Conservation (phyloP, 495 filamentous ascomycete species). For the Hypoxylon lenormandii region DNA sequence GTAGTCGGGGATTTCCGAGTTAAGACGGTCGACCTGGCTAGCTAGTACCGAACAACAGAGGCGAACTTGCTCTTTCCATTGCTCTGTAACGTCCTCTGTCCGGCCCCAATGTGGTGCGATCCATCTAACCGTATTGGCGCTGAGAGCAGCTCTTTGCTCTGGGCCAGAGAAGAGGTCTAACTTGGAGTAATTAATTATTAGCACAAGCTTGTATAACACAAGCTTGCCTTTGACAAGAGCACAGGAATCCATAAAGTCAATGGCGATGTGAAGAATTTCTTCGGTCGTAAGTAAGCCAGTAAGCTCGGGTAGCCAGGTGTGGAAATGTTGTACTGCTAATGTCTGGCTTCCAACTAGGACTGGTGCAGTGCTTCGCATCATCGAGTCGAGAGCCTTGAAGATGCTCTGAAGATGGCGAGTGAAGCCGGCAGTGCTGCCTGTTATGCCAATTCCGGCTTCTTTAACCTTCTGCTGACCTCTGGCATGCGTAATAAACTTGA, state of each 20-base stretch:
- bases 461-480: constrained; percentile 87
- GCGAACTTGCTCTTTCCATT: constrained; percentile 93
- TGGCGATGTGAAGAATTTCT: constrained; percentile 90
- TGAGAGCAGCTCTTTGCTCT: constrained; percentile 77
- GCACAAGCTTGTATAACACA: constrained; percentile 89
- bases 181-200: constrained; percentile 89
- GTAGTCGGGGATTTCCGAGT: constrained; percentile 84
- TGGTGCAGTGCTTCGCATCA: constrained; percentile 89
- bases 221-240: constrained; percentile 88
- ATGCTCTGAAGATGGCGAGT: constrained; percentile 84
- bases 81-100: constrained; percentile 75
- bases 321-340: constrained; percentile 94
- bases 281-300: constrained; percentile 77
- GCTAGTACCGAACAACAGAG: constrained; percentile 91
- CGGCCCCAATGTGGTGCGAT: constrained; percentile 93
- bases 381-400: constrained; percentile 85
- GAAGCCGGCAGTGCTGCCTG: constrained; percentile 78
- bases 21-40: constrained; percentile 79
- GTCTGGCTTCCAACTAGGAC: constrained; percentile 93
- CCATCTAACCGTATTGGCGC: constrained; percentile 87
- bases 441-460: constrained; percentile 89
- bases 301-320: constrained; percentile 93
- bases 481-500: constrained; percentile 95
- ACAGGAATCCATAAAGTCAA: constrained; percentile 94
- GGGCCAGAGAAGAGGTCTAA: constrained; percentile 80